A percentile compares a stretch with the other conserved stretches of the same genome.
phyloP scores from a whole-genome alignment of 371 early-diverging fungal genomes.

The Mortierella sp. region DNA sequence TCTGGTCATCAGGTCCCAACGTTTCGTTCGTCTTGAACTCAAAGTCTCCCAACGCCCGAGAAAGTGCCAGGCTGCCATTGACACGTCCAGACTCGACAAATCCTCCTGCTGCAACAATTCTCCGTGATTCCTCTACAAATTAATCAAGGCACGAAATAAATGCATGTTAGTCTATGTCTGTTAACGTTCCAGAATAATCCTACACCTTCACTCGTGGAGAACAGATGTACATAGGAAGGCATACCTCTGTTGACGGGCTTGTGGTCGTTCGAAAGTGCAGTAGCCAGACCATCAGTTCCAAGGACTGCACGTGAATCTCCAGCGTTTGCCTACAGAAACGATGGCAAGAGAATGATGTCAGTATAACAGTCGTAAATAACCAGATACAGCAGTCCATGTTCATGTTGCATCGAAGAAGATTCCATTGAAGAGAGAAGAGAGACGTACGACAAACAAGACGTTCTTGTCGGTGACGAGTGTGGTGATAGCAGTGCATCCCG shows the following conservation, averaged over 20 bases:
- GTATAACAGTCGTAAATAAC: not conserved
- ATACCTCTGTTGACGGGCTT: slow-evolving; percentile 85
- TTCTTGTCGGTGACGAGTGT: slow-evolving; percentile 84
- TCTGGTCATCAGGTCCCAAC: slow-evolving; percentile 87
- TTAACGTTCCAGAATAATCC: too few relatives aligned
- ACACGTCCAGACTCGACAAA: slow-evolving; percentile 97
- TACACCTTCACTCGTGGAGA: not conserved
- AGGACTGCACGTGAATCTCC: slow-evolving; percentile 97
- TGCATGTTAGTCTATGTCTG: not conserved
- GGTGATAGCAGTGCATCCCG: slow-evolving; percentile 96
- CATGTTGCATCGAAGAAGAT: not conserved
- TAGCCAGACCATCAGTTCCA: slow-evolving; percentile 78
- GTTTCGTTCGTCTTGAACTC: slow-evolving; percentile 89
- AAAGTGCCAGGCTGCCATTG: slow-evolving; percentile 97
- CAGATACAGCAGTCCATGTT: not conserved
- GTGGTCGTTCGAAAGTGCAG: slow-evolving; percentile 91
- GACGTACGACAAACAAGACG: slow-evolving; percentile 57
- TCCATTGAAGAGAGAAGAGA: not conserved
- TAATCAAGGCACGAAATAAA: not conserved
- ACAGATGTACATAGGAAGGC: not conserved
- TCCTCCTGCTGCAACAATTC: slow-evolving; percentile 93
- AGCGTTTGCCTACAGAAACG: slow-evolving; percentile 81
- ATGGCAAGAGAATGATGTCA: not conserved
- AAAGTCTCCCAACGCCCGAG: slow-evolving; percentile 97
- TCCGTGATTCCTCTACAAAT: slow-evolving; percentile 74